phyloP scores from a whole-genome alignment of 306 rosid genomes.

The Dalbergia oliveri region DNA sequence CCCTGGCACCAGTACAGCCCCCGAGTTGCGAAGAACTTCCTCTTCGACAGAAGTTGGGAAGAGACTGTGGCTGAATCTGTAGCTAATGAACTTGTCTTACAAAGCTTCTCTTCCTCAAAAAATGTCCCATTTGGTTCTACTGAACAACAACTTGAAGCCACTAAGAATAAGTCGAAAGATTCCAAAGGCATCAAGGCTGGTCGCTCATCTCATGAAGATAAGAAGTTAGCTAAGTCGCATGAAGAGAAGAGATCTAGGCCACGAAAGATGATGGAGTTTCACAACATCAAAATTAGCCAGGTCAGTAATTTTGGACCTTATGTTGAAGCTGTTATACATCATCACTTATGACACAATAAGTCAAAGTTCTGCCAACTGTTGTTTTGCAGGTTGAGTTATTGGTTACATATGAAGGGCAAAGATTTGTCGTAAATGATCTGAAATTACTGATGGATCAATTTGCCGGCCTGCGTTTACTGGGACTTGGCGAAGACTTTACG shows the following conservation, averaged over 20 bases:
- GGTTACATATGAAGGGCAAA: conserved; percentile 95
- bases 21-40: conserved; percentile 87
- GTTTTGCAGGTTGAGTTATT: conserved; percentile 77
- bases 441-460: conserved; percentile 97
- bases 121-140: conserved; percentile 65
- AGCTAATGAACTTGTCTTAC: conserved; percentile 94
- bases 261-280: conserved; percentile 95
- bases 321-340: conserved; percentile 31
- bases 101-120: conserved; percentile 78
- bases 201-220: conserved; percentile 93
- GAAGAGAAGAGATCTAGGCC: conserved; percentile 97
- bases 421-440: conserved; percentile 96
- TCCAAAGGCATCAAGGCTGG: conserved; percentile 80
- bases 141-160: conserved; percentile 83
- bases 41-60: conserved; percentile 96
- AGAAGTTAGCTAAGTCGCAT: conserved; percentile 76
- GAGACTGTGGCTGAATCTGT: conserved; percentile 97
- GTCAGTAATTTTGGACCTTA: conserved; percentile 56
- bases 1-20: conserved; percentile 51
- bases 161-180: conserved; percentile 80
- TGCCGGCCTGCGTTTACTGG: conserved; percentile 92
- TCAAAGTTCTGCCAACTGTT: conserved; percentile 37
- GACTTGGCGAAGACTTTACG: conserved; percentile 94
- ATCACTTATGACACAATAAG: conserved; percentile 23
- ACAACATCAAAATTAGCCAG: conserved; percentile 97